phyloP scores from a whole-genome alignment of 2,329 filamentous ascomycete genomes.

The Sporothrix phasma region DNA sequence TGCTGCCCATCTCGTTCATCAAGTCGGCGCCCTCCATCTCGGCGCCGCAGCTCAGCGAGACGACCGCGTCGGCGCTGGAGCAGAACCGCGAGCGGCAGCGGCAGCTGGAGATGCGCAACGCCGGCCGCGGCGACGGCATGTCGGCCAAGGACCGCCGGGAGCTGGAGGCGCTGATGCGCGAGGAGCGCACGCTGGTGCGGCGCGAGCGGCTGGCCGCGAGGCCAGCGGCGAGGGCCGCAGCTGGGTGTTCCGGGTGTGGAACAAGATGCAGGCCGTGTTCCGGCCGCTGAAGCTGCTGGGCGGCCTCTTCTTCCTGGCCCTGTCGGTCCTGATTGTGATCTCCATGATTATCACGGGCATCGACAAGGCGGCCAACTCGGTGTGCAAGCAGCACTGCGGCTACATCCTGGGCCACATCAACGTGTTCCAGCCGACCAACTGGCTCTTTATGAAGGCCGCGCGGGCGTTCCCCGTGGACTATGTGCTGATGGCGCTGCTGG shows the following conservation, averaged over 20 bases:
- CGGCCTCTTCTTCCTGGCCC: slow-evolving; percentile 64
- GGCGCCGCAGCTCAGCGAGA: slow-evolving; percentile 65
- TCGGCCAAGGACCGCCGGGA: slow-evolving; percentile 81
- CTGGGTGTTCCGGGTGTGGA: slow-evolving; percentile 64
- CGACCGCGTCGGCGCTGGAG: slow-evolving; percentile 70
- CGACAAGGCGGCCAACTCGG: slow-evolving; percentile 91
- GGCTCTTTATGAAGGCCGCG: slow-evolving; percentile 70
- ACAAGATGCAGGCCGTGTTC: slow-evolving; percentile 71
- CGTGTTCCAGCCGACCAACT: slow-evolving; percentile 93
- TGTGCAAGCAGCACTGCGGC: slow-evolving; percentile 83
- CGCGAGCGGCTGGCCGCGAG: slow-evolving; percentile 82
- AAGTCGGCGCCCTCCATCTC: slow-evolving; percentile 84
- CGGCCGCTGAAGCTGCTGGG: slow-evolving; percentile 81
- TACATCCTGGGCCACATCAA: slow-evolving; percentile 83
- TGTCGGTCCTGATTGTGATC: slow-evolving; percentile 69
- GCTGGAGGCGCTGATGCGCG: slow-evolving; percentile 73
- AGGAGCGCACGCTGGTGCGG: slow-evolving; percentile 85
- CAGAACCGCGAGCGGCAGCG: slow-evolving; percentile 85
- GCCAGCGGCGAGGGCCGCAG: slow-evolving; percentile 67
- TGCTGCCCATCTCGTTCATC: slow-evolving; percentile 83
- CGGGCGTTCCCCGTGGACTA: slow-evolving; percentile 89
- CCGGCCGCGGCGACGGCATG: slow-evolving; percentile 63
- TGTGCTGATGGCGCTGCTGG: slow-evolving; percentile 71
- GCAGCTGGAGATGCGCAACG: slow-evolving; percentile 77
- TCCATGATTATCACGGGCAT: slow-evolving; percentile 94